phyloP scores from a whole-genome alignment of 2,329 filamentous ascomycete genomes.

The Sarocladium strictum region DNA sequence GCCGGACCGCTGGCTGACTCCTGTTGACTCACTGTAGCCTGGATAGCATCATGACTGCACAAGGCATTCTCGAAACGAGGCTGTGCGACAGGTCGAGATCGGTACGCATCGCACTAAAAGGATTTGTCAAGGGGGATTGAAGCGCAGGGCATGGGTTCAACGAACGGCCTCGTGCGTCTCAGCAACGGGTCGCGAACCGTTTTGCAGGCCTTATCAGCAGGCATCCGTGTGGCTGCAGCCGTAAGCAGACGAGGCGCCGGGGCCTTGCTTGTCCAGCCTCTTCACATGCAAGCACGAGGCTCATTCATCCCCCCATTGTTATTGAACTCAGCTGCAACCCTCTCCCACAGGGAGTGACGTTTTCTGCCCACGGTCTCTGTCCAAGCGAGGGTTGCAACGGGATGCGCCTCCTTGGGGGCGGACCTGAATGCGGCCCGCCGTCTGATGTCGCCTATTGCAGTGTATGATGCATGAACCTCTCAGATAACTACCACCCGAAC shows the following conservation, averaged over 20 bases:
- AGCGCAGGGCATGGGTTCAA: background rate
- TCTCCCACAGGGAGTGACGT: no score
- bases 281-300: background rate
- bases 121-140: no score
- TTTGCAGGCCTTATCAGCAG: background rate
- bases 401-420: background rate
- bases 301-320: background rate
- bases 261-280: background rate
- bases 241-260: background rate
- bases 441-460: background rate
- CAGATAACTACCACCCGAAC: background rate
- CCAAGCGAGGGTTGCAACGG: conserved; percentile 2
- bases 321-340: background rate
- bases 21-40: no score
- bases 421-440: background rate
- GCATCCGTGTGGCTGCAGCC: background rate
- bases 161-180: background rate
- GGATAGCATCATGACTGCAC: no score
- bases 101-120: no score
- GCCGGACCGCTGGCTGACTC: no score
- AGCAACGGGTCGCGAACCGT: background rate
- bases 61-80: no score
- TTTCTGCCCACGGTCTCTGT: no score
- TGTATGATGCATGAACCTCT: background rate
- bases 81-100: no score